phyloP scores from a whole-genome alignment of 2,329 filamentous ascomycete species.

The Botrytis pseudocinerea region DNA sequence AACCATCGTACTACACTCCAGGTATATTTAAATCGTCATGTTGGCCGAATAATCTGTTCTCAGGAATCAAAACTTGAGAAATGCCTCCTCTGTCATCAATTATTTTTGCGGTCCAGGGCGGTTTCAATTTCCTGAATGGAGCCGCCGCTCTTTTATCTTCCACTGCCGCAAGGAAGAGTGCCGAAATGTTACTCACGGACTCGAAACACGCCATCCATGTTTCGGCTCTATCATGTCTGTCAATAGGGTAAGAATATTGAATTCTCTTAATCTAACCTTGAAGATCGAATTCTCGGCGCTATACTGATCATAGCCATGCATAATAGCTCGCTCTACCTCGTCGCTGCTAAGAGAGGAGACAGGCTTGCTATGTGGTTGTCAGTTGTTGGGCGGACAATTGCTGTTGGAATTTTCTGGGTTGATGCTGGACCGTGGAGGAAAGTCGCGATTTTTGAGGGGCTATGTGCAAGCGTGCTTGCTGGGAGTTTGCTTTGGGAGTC shows the following conservation, averaged over 20 bases:
- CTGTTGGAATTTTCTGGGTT: constrained; percentile 1
- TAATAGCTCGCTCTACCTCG: constrained; percentile 9
- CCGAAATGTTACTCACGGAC: constrained; percentile 12
- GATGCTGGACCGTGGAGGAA: constrained; percentile 13
- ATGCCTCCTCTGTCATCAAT: constrained; percentile 13
- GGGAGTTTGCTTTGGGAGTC: constrained; percentile 13
- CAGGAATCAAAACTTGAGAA: neutral
- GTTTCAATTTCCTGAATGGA: constrained; percentile 17
- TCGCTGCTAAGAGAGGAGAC: constrained; percentile 9
- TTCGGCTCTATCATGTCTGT: constrained; percentile 8
- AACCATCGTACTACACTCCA: neutral
- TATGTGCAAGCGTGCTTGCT: constrained; percentile 11
- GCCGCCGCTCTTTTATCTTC: constrained; percentile 1
- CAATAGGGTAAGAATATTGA: constrained; percentile 3
- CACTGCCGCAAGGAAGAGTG: neutral
- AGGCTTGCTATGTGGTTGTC: constrained; percentile 15
- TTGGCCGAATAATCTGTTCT: neutral
- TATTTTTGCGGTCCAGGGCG: neutral
- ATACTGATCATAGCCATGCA: neutral
- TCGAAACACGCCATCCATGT: constrained; percentile 15
- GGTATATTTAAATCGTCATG: neutral
- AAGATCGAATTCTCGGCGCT: neutral
- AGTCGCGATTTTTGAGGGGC: constrained; percentile 5
- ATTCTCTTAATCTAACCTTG: neutral
- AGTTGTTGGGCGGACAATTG: constrained; percentile 5